Percentiles rank a stretch among this genome's conserved stretches.
These are phyloP conservation scores for Combretum micranthum DNA, from an alignment of 345 rosid species.

Conservation along the genomic window DNA sequence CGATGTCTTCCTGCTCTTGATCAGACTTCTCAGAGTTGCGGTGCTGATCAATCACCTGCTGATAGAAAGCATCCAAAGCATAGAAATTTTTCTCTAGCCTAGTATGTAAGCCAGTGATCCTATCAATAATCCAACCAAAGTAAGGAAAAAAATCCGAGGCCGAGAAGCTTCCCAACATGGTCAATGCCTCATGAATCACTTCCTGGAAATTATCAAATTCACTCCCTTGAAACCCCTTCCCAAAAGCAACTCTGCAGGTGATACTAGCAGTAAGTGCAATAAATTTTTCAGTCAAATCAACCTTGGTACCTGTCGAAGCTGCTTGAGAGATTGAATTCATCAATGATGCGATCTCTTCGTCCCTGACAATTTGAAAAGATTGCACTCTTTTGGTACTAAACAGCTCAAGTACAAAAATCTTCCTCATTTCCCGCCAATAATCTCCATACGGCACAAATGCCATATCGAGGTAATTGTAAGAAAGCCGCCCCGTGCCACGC, in stretches of 20 bases:
- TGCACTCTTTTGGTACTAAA: constrained; percentile 13
- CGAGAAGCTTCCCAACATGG: too few species aligned
- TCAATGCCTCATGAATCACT: too few species aligned
- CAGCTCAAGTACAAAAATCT: constrained; percentile 18
- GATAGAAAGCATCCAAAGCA: constrained; percentile 9
- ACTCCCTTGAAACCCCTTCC: too few species aligned
- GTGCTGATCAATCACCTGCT: constrained; percentile 11
- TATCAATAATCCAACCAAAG: constrained; percentile 20
- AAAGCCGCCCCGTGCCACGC: constrained; percentile 16
- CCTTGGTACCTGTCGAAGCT: constrained; percentile 6
- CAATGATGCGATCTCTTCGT: constrained; percentile 23
- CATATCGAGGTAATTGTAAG: constrained; percentile 25
- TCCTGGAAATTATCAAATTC: too few species aligned
- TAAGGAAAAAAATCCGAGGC: too few species aligned
- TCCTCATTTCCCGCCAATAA: constrained; percentile 21
- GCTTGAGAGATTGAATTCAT: constrained; percentile 21
- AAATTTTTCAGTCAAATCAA: constrained; percentile 24
- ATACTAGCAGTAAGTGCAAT: constrained; percentile 17
- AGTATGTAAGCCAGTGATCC: constrained; percentile 6
- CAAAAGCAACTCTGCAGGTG: too few species aligned
- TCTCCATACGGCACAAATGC: constrained; percentile 19
- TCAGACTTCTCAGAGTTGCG: constrained; percentile 1
- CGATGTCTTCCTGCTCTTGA: constrained; percentile 12
- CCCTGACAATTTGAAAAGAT: constrained; percentile 15
- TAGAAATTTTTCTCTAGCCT: constrained; percentile 11